Evolutionary conservation across 1,139 yeast species (phyloP), one percentile per base, ranked within the genome.

Genomic region (Blastobotrys elegans): DNA sequence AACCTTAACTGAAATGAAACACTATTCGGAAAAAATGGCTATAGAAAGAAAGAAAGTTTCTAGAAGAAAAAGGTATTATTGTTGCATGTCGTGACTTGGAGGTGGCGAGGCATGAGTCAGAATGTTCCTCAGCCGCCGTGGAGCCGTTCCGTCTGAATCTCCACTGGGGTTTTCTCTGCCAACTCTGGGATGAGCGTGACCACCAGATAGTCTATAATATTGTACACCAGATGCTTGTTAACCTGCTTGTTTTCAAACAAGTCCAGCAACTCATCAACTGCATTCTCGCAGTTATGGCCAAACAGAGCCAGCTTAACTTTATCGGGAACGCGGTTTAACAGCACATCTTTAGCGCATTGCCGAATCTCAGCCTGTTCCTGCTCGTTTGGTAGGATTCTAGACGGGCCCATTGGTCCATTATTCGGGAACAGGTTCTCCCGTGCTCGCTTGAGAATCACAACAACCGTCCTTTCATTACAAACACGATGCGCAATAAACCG

Each of bases 361-460:
- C 58, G 49, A n/a, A 62, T 51, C 8, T 44, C 50, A 13, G 27
- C 47, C 48, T 64, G 63, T 47, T 65, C 65, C 16, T 49, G 55
- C 4, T 40, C 55, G 17, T 53, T 49, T 0, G 70, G 70, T 7
- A 55, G 46, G 3, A 56, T 53, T 21, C 74, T 51, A 4, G 74
- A 66, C 1, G 73, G 72, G 0, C 75, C 75, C 71, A 72, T 67
- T 16, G 57, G 57, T 7, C 71, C 73, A 49, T 68, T 69, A 10
- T 53, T 55, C 1, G 74, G 73, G 47, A 71, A 72, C 33, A 72
- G 51, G 27, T 64, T 63, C 36, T 58, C 57, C 37, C 75, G 57
- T 1, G 63, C 56, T 4, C 56, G 53, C 21, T 55, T 56, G 5
- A 71, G 40, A 6, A 64, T 51, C 2, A 54, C 49, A 2, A 61